These are phyloP conservation scores for Cubamyces lactineus DNA, from an alignment of 768 basidiomycete genomes.

Conservation along the genomic window DNA sequence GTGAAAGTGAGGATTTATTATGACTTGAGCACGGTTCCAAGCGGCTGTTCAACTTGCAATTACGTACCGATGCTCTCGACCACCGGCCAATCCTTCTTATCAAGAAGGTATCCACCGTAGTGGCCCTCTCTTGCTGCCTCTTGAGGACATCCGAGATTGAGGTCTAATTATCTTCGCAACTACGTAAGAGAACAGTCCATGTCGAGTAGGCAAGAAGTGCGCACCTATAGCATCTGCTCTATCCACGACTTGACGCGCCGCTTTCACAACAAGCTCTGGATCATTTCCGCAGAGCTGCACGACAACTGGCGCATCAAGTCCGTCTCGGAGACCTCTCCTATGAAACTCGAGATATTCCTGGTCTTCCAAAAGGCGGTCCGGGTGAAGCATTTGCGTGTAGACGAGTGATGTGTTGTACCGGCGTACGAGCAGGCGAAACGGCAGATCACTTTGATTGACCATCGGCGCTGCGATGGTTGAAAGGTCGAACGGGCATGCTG, in stretches of 20 bases:
- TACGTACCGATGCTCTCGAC: constrained; percentile 67
- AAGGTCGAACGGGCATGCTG: background rate
- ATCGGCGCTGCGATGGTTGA: constrained; percentile 67
- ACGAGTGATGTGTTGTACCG: constrained; percentile 66
- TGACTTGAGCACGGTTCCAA: too few relatives aligned
- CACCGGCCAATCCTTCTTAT: constrained; percentile 71
- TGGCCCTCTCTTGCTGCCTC: constrained; percentile 66
- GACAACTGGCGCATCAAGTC: constrained; percentile 52
- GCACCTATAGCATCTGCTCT: constrained; percentile 74
- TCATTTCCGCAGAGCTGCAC: constrained; percentile 79
- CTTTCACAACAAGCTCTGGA: constrained; percentile 59
- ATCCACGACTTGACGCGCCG: constrained; percentile 59
- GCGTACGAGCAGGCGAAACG: constrained; percentile 66
- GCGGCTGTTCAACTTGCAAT: too few relatives aligned
- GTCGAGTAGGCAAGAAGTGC: constrained; percentile 9
- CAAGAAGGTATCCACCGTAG: constrained; percentile 77
- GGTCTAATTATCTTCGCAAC: constrained; percentile 48
- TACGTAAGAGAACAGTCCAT: background rate
- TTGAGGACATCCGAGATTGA: constrained; percentile 84
- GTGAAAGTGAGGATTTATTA: background rate
- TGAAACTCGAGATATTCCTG: constrained; percentile 66
- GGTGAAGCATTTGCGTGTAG: constrained; percentile 79
- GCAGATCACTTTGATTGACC: constrained; percentile 80
- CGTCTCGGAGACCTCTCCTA: constrained; percentile 54
- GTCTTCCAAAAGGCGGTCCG: constrained; percentile 64